Evolutionary conservation across 2,329 filamentous ascomycete species (phyloP).

Genomic region (Epichloe uncinata): DNA sequence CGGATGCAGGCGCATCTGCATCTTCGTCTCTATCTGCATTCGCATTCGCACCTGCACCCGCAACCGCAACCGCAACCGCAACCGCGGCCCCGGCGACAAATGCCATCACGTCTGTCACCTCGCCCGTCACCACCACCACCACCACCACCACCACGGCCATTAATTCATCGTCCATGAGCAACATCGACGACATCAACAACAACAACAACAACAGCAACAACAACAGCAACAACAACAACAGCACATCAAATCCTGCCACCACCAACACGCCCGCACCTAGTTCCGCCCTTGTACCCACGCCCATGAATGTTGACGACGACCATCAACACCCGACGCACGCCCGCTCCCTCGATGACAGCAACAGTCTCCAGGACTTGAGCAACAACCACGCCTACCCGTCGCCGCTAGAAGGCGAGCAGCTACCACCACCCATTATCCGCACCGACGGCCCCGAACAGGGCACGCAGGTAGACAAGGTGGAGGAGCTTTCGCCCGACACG

Average conservation of each 20-base stretch:
- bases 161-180: not conserved
- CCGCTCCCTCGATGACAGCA: constrained; percentile 8
- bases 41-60: constrained; percentile 8
- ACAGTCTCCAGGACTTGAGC: constrained; percentile 19
- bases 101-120: not conserved
- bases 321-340: constrained; percentile 19
- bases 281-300: constrained; percentile 22
- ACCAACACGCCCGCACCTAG: constrained; percentile 26
- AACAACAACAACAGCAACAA: constrained; percentile 22
- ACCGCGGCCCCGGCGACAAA: constrained; percentile 21
- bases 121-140: not conserved
- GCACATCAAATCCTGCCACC: not conserved
- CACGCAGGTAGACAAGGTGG: constrained; percentile 51
- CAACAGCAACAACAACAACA: constrained; percentile 19
- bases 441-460: constrained; percentile 51
- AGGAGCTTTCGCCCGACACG: constrained; percentile 46
- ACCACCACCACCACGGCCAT: not conserved
- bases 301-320: constrained; percentile 43
- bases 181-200: constrained; percentile 19
- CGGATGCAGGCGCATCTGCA: constrained; percentile 18
- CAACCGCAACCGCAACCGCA: constrained; percentile 22
- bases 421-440: constrained; percentile 36
- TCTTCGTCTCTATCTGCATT: constrained; percentile 4
- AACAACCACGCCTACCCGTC: constrained; percentile 51
- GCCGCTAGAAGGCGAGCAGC: constrained; percentile 44